Evolutionary conservation across 2,329 filamentous ascomycete species (phyloP).

Genomic region (Trichoderma gracile): DNA sequence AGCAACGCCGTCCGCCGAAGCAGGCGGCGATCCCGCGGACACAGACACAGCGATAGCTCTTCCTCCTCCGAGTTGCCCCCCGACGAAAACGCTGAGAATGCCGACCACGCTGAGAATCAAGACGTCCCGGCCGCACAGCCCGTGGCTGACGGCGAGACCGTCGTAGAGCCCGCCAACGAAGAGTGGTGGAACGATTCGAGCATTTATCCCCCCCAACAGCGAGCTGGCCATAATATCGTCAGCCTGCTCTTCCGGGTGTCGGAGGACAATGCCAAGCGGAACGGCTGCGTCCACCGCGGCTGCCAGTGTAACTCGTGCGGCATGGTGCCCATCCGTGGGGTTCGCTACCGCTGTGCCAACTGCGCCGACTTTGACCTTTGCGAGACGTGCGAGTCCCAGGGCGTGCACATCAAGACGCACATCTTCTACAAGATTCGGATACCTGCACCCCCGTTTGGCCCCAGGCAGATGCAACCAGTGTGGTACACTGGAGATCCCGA

Average conservation of each 20-base stretch:
- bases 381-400: conserved; percentile 82
- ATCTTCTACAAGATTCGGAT: conserved; percentile 96
- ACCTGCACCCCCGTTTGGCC: conserved; percentile 80
- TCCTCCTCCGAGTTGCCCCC: conserved; percentile 44
- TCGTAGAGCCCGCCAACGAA: conserved; percentile 46
- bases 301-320: conserved; percentile 91
- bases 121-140: conserved; percentile 35
- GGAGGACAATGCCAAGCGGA: conserved; percentile 84
- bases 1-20: conserved; percentile 66
- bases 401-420: conserved; percentile 82
- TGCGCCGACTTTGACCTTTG: conserved; percentile 96
- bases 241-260: conserved; percentile 88
- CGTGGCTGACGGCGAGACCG: conserved; percentile 42
- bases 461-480: conserved; percentile 75
- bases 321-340: conserved; percentile 83
- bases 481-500: conserved; percentile 89
- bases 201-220: conserved; percentile 45
- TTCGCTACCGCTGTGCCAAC: conserved; percentile 92
- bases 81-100: conserved; percentile 46
- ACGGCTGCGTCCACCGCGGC: conserved; percentile 88
- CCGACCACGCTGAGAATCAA: conserved; percentile 27
- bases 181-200: conserved; percentile 55
- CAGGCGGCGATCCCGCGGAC: conserved; percentile 41
- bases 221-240: conserved; percentile 75
- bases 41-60: conserved; percentile 45